Percentiles rank a stretch among this genome's conserved stretches.
Evolutionary conservation across 805 yeast genomes (phyloP).

Genomic region (Saturnispora zaruensis): DNA sequence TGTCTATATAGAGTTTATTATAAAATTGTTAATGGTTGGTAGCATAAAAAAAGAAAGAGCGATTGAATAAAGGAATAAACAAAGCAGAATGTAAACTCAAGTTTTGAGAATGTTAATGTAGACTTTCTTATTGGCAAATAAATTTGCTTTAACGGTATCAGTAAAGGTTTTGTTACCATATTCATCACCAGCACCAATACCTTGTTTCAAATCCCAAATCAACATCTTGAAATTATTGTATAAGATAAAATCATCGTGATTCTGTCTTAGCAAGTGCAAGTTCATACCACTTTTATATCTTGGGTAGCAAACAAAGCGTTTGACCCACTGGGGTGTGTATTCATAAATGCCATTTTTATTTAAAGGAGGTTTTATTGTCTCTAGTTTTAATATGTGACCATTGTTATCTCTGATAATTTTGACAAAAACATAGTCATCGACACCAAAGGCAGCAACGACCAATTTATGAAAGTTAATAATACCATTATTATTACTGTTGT

Average conservation of each 20-base stretch:
- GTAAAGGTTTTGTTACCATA: conserved; percentile 8
- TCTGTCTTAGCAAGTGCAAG: conserved; percentile 25
- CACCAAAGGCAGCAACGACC: conserved; percentile 13
- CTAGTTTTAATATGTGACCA: conserved; percentile 33
- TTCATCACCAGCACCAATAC: conserved; percentile 8
- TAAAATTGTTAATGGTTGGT: background rate
- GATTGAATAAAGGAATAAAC: background rate
- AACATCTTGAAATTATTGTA: conserved; percentile 27
- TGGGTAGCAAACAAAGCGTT: conserved; percentile 34
- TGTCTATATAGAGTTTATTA: background rate
- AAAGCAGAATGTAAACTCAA: background rate
- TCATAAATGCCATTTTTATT: conserved; percentile 10
- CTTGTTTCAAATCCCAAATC: conserved; percentile 24
- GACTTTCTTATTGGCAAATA: conserved; percentile 16
- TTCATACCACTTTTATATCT: conserved; percentile 39
- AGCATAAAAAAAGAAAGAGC: background rate
- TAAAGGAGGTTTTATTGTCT: conserved; percentile 21
- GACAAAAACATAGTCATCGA: conserved; percentile 27
- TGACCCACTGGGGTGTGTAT: conserved; percentile 30
- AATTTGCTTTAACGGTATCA: conserved; percentile 22
- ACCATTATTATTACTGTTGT: background rate
- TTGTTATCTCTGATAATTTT: conserved; percentile 32
- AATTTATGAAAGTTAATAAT: conserved; percentile 17
- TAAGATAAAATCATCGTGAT: conserved; percentile 15
- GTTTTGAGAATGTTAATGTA: conserved; percentile 11